A percentile compares a stretch with the other conserved stretches of the same genome.
Conservation (phyloP, 1,284 basidiomycete genomes). For the Ustilago cynodontis region DNA sequence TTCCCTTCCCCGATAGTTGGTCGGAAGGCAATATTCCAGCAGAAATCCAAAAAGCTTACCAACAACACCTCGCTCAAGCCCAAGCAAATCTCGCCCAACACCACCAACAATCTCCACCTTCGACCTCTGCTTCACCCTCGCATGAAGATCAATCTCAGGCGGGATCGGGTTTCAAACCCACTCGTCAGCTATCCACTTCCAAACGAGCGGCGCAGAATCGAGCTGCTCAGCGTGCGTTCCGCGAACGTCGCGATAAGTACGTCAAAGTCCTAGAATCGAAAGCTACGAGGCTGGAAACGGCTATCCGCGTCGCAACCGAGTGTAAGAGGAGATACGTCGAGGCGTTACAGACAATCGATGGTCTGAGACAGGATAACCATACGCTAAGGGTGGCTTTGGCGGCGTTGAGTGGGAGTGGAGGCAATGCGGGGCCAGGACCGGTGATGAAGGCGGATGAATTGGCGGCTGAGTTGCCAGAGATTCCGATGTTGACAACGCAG, state of each 20-base stretch:
- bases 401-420: slow-evolving; percentile 55
- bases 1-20: slow-evolving; percentile 37
- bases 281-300: slow-evolving; percentile 50
- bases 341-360: slow-evolving; percentile 59
- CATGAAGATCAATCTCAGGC: background rate
- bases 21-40: slow-evolving; percentile 28
- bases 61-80: slow-evolving; percentile 40
- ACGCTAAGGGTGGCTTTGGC: slow-evolving; percentile 57
- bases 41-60: slow-evolving; percentile 44
- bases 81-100: slow-evolving; percentile 18
- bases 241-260: slow-evolving; percentile 62
- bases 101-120: background rate
- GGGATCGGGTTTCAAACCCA: slow-evolving; percentile 22
- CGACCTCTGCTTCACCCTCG: background rate
- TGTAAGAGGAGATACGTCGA: slow-evolving; percentile 54
- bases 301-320: slow-evolving; percentile 55
- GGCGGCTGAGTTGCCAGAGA: slow-evolving; percentile 20
- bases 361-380: slow-evolving; percentile 59
- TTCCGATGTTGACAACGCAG: slow-evolving; percentile 35
- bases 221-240: slow-evolving; percentile 64
- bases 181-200: slow-evolving; percentile 53
- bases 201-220: slow-evolving; percentile 66
- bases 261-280: slow-evolving; percentile 62
- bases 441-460: slow-evolving; percentile 45
- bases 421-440: slow-evolving; percentile 30